These are phyloP conservation scores for Sugiyamaella mastotermitis DNA, from an alignment of 805 yeast genomes.

Conservation along the genomic window DNA sequence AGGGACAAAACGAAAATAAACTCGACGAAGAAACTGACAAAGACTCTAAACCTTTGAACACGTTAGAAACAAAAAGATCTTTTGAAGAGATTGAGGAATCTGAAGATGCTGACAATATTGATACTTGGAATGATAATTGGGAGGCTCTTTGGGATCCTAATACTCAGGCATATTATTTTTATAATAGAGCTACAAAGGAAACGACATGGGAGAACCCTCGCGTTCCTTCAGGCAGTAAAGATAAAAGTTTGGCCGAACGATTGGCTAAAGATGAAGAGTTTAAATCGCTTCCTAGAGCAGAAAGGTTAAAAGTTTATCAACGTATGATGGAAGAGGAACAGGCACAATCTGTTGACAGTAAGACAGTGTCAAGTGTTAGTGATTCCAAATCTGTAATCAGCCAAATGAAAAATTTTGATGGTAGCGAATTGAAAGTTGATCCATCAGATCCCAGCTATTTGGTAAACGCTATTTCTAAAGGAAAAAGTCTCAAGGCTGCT, in stretches of 20 bases:
- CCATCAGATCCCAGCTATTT: conserved; percentile 1
- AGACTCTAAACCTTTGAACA: not conserved
- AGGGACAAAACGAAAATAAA: conserved; percentile 1
- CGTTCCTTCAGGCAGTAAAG: conserved; percentile 1
- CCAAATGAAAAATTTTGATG: too few relatives aligned
- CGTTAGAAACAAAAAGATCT: not conserved
- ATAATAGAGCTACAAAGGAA: conserved; percentile 20
- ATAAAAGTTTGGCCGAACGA: conserved; percentile 9
- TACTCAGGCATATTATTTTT: conserved; percentile 20
- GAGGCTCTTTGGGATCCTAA: conserved; percentile 22
- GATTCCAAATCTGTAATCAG: too few relatives aligned
- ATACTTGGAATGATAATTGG: conserved; percentile 23
- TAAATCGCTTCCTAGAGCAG: conserved; percentile 8
- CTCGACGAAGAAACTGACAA: not conserved
- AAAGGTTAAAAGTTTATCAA: conserved; percentile 13
- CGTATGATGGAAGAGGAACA: conserved; percentile 4
- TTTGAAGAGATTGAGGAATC: conserved; percentile 1
- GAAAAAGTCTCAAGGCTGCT: conserved; percentile 18
- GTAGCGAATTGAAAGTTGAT: too few relatives aligned
- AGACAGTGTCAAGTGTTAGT: too few relatives aligned
- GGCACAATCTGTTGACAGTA: too few relatives aligned
- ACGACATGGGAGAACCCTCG: conserved; percentile 27
- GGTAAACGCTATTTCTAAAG: conserved; percentile 14
- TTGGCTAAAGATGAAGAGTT: conserved; percentile 13
- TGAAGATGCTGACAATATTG: not conserved